Evolutionary conservation across 805 yeast genomes (phyloP).

Genomic region (Metschnikowia picachoensis): DNA sequence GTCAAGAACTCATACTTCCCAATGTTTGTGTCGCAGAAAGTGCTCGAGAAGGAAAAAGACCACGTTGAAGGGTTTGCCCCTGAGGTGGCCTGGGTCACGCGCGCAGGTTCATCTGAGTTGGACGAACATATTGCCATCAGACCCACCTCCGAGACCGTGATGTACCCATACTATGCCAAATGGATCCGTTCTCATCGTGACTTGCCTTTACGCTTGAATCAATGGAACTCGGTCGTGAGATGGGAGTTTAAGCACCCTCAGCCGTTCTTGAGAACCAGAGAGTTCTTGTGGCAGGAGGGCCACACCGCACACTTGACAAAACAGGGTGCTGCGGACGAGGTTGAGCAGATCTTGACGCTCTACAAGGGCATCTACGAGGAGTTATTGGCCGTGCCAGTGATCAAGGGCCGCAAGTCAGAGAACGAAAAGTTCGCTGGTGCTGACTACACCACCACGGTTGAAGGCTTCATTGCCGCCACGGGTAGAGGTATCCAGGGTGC

Average conservation of each 20-base stretch:
- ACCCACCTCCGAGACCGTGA: constrained; percentile 99
- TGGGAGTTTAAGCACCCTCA: constrained; percentile 99
- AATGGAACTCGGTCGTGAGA: constrained; percentile 99
- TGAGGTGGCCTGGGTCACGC: constrained; percentile 99
- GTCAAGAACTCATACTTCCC: constrained; percentile 97
- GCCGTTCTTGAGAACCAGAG: constrained; percentile 98
- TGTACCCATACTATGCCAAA: constrained; percentile 99
- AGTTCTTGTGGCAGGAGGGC: constrained; percentile 99
- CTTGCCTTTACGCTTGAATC: constrained; percentile 92
- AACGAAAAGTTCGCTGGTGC: constrained; percentile 99
- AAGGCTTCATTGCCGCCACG: constrained; percentile 95
- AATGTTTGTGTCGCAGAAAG: constrained; percentile 92
- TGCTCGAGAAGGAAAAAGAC: constrained; percentile 95
- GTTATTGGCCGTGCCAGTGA: constrained; percentile 93
- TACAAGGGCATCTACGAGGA: constrained; percentile 85
- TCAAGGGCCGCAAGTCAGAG: constrained; percentile 92
- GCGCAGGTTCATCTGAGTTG: constrained; percentile 88
- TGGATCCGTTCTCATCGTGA: constrained; percentile 99
- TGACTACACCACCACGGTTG: constrained; percentile 89
- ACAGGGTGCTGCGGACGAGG: constrained; percentile 81
- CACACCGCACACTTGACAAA: constrained; percentile 93
- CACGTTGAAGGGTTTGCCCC: constrained; percentile 99
- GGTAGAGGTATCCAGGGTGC: constrained; percentile 99
- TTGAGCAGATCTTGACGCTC: constrained; percentile 76
- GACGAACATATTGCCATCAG: constrained; percentile 99